phyloP scores from a whole-genome alignment of 768 basidiomycete genomes.

The Podaxis carcinomalis region DNA sequence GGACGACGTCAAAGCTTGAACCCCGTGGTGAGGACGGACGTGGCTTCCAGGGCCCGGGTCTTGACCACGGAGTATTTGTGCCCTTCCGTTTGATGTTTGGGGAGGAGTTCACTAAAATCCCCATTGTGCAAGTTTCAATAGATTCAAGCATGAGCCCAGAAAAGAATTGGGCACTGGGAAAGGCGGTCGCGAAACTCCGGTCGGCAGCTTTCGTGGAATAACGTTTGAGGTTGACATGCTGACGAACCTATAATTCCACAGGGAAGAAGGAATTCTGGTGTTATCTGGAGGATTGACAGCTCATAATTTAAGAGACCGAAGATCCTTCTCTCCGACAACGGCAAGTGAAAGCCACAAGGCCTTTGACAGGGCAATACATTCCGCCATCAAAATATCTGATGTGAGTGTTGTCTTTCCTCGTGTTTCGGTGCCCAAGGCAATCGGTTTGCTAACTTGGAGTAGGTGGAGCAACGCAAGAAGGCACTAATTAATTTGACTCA shows the following conservation, averaged over 20 bases:
- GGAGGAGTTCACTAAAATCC: slow-evolving; percentile 53
- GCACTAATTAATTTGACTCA: slow-evolving; percentile 50
- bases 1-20: slow-evolving; percentile 45
- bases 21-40: slow-evolving; percentile 62
- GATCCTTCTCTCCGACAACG: slow-evolving; percentile 44
- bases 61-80: slow-evolving; percentile 80
- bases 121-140: slow-evolving; percentile 69
- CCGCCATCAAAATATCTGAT: slow-evolving; percentile 45
- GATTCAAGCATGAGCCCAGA: slow-evolving; percentile 55
- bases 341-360: slow-evolving; percentile 45
- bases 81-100: slow-evolving; percentile 81
- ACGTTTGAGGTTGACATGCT: slow-evolving; percentile 4
- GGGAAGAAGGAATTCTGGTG: slow-evolving; percentile 62
- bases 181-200: slow-evolving; percentile 57
- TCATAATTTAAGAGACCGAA: slow-evolving; percentile 59
- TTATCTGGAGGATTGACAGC: slow-evolving; percentile 68
- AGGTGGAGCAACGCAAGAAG: slow-evolving; percentile 50
- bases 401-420: slow-evolving; percentile 30
- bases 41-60: slow-evolving; percentile 58
- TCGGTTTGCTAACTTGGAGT: slow-evolving; percentile 10
- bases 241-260: slow-evolving; percentile 20
- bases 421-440: slow-evolving; percentile 6
- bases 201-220: slow-evolving; percentile 20
- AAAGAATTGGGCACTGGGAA: slow-evolving; percentile 62
- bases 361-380: slow-evolving; percentile 57